A percentile compares a stretch with the other conserved stretches of the same genome.
Conservation (phyloP, 2,329 filamentous ascomycete genomes). For the Chrysosphaeria jannelii region DNA sequence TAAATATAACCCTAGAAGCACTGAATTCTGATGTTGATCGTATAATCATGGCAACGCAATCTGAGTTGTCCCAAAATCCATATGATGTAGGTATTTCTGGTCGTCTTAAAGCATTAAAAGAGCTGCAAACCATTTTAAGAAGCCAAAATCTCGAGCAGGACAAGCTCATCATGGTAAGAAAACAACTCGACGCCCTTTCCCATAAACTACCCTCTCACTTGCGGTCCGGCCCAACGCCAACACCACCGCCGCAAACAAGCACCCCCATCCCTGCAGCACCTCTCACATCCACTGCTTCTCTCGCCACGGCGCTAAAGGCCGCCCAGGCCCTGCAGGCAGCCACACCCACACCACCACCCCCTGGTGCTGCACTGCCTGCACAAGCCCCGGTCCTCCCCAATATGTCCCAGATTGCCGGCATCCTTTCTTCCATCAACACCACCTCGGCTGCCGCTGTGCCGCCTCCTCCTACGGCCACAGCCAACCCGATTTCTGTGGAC, state of each 20-base stretch:
- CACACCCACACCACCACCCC: constrained; percentile 2
- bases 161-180: constrained; percentile 58
- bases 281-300: constrained; percentile 3
- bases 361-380: constrained; percentile 2
- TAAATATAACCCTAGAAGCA: constrained; percentile 33
- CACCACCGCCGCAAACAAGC: constrained; percentile 8
- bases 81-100: constrained; percentile 47
- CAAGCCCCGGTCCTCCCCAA: too few species aligned
- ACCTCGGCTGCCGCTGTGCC: constrained; percentile 10
- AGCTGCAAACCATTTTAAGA: constrained; percentile 55
- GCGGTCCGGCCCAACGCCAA: constrained; percentile 6
- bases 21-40: constrained; percentile 61
- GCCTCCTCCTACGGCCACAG: constrained; percentile 4
- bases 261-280: constrained; percentile 2
- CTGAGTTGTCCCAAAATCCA: constrained; percentile 45
- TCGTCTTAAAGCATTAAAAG: constrained; percentile 57
- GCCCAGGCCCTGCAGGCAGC: constrained; percentile 8
- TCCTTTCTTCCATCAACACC: constrained; percentile 6
- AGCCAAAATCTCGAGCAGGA: constrained; percentile 49
- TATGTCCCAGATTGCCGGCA: not conserved
- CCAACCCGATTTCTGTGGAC: constrained; percentile 18
- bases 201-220: constrained; percentile 22
- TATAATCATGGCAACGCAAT: constrained; percentile 41
- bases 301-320: constrained; percentile 4
- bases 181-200: constrained; percentile 55